Evolutionary conservation across 179 eudicot genomes (phyloP).

Genomic region (Beta corolliflora): DNA sequence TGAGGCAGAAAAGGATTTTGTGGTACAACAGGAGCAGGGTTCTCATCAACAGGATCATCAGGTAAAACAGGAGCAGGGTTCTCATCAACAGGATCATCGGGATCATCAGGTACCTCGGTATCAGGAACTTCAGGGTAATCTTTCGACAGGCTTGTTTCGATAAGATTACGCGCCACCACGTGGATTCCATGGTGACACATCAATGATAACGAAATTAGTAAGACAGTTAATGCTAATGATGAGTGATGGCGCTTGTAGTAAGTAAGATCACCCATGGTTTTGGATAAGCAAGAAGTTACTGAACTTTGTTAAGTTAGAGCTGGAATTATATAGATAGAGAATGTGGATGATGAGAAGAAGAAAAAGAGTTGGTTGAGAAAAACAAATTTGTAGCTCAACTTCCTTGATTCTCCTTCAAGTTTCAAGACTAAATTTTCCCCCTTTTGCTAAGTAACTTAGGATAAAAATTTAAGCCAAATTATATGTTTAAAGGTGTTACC

Average conservation of each 20-base stretch:
- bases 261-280: conserved; percentile 25
- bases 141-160: conserved; percentile 23
- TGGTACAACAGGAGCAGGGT: no score
- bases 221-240: conserved; percentile 19
- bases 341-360: conserved; percentile 14
- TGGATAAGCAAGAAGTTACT: not conserved
- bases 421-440: not conserved
- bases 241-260: conserved; percentile 1
- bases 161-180: conserved; percentile 34
- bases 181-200: conserved; percentile 28
- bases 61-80: no score
- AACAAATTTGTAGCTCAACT: conserved; percentile 24
- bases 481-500: no score
- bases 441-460: no score
- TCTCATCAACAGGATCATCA: no score
- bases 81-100: no score
- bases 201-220: conserved; percentile 33
- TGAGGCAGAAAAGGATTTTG: no score
- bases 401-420: conserved; percentile 19
- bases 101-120: no score
- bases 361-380: conserved; percentile 24
- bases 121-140: conserved; percentile 7
- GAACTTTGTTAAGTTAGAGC: not conserved
- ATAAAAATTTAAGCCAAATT: no score
- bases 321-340: conserved; percentile 22